Percentiles rank a stretch among this genome's conserved stretches.
phyloP scores from a whole-genome alignment of 2,329 filamentous ascomycete species.

The Epichloe bromicola region DNA sequence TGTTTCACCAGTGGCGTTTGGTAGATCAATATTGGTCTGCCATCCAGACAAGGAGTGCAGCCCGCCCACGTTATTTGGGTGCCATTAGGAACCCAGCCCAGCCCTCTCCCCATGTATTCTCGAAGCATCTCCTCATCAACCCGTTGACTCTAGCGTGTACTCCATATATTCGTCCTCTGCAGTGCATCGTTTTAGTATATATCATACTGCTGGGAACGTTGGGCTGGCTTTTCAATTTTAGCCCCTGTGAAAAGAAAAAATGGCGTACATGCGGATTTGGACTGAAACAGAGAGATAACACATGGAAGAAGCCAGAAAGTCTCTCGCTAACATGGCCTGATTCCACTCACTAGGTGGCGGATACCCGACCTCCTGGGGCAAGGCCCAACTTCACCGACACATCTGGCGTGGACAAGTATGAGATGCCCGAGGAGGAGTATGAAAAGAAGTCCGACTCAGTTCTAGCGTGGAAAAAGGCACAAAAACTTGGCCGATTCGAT shows the following conservation, averaged over 20 bases:
- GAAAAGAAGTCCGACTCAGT: slow-evolving; percentile 78
- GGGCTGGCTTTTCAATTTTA: not conserved
- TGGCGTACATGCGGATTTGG: not conserved
- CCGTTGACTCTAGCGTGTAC: not conserved
- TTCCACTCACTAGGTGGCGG: slow-evolving; percentile 47
- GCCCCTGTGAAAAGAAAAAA: not conserved
- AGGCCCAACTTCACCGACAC: slow-evolving; percentile 73
- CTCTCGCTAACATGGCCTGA: slow-evolving; percentile 16
- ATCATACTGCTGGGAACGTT: not conserved
- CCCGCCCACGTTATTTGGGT: not conserved
- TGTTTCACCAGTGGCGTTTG: not conserved
- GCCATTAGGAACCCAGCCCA: not conserved
- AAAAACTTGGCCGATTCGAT: slow-evolving; percentile 93
- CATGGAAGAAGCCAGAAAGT: not conserved
- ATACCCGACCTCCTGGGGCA: slow-evolving; percentile 62
- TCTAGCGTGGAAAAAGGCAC: slow-evolving; percentile 86
- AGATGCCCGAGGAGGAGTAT: slow-evolving; percentile 77
- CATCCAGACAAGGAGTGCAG: not conserved
- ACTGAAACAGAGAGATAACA: not conserved
- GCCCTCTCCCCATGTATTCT: not conserved
- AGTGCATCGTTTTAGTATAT: not conserved
- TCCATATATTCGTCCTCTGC: not conserved
- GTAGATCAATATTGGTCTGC: not conserved
- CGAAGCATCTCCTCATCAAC: not conserved
- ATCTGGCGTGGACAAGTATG: slow-evolving; percentile 75